Evolutionary conservation across 2,329 filamentous ascomycete species (phyloP).

Genomic region (Graphilbum ipis-grandicollis): DNA sequence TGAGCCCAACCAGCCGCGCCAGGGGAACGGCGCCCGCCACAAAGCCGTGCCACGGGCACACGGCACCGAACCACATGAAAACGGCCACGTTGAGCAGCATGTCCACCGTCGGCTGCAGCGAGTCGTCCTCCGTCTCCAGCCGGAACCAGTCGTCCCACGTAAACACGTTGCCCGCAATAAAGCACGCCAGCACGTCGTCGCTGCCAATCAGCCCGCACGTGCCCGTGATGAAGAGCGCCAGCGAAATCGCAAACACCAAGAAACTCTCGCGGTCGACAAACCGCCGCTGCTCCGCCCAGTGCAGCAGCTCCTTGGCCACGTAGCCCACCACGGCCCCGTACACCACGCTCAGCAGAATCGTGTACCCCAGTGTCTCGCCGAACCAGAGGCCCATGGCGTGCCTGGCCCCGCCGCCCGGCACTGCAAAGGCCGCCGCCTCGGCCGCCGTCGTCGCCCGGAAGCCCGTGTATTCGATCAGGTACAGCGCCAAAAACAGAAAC

Average conservation of each 20-base stretch:
- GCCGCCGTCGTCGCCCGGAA: slow-evolving; percentile 38
- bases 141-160: slow-evolving; percentile 94
- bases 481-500: slow-evolving; percentile 71
- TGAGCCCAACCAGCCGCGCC: slow-evolving; percentile 55
- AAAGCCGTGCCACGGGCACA: slow-evolving; percentile 67
- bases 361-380: slow-evolving; percentile 70
- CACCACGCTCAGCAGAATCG: slow-evolving; percentile 57
- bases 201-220: slow-evolving; percentile 77
- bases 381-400: slow-evolving; percentile 69
- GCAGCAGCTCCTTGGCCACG: slow-evolving; percentile 64
- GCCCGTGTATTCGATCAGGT: slow-evolving; percentile 61
- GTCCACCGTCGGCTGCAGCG: slow-evolving; percentile 83
- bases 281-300: slow-evolving; percentile 65
- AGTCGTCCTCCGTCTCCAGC: slow-evolving; percentile 73
- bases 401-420: slow-evolving; percentile 36
- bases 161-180: slow-evolving; percentile 79
- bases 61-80: slow-evolving; percentile 82
- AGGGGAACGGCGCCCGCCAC: slow-evolving; percentile 47
- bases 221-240: slow-evolving; percentile 74
- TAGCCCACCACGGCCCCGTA: slow-evolving; percentile 69
- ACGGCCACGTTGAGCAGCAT: slow-evolving; percentile 82
- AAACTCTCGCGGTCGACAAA: slow-evolving; percentile 82
- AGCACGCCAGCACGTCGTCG: slow-evolving; percentile 82
- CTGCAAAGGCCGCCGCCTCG: slow-evolving; percentile 21
- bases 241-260: slow-evolving; percentile 66